Evolutionary conservation across 495 filamentous ascomycete genomes (phyloP).

Genomic region (Letharia lupina): DNA sequence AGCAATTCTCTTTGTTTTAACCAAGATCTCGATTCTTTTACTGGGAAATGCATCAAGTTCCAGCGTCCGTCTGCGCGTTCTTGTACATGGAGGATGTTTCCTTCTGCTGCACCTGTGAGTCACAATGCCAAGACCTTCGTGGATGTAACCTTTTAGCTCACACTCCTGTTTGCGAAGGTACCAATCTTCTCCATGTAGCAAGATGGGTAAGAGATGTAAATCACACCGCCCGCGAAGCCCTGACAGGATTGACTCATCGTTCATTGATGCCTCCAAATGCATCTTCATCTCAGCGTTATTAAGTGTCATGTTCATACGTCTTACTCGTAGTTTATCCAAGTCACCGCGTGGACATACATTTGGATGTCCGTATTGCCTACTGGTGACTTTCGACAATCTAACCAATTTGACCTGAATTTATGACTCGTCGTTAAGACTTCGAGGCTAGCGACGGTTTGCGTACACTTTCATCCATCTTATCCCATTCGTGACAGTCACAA

Average conservation of each 20-base stretch:
- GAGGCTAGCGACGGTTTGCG: not conserved
- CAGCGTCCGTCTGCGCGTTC: not conserved
- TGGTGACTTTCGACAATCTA: not conserved
- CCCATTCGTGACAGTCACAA: not conserved
- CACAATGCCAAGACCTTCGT: not conserved
- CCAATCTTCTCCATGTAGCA: not conserved
- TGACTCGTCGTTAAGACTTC: not conserved
- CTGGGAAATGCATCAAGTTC: not conserved
- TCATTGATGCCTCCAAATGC: not conserved
- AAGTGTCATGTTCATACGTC: not conserved
- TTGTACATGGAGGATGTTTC: not conserved
- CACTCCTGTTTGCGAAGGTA: not conserved
- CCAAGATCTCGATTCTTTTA: not conserved
- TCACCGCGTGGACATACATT: not conserved
- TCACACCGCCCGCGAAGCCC: not conserved
- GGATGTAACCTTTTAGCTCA: not conserved
- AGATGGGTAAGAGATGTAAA: not conserved
- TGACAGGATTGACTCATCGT: not conserved
- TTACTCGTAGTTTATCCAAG: not conserved
- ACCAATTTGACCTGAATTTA: not conserved
- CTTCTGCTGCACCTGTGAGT: not conserved
- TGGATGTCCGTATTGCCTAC: not conserved
- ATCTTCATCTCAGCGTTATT: not conserved
- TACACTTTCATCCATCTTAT: not conserved
- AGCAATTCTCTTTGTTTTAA: not conserved